Conservation (phyloP, 2,329 filamentous ascomycete species). For the Stagonosporopsis rhizophila region DNA sequence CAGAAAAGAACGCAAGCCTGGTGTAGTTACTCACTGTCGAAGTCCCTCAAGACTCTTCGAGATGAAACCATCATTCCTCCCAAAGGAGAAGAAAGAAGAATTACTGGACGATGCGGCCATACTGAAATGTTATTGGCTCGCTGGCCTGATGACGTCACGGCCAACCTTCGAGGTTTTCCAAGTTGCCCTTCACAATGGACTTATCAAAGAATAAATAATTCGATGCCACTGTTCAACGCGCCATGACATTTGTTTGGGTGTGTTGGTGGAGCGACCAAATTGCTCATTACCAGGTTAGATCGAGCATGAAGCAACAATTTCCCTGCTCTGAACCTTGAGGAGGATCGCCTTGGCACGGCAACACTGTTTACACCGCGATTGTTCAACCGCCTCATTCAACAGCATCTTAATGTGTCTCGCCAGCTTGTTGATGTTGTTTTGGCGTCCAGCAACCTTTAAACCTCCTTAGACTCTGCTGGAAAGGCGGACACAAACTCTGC, state of each 20-base stretch:
- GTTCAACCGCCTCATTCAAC: conserved; percentile 6
- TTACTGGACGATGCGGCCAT: conserved; percentile 36
- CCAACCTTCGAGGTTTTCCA: neutral
- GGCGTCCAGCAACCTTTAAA: neutral
- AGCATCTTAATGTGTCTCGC: neutral
- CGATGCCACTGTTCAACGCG: neutral
- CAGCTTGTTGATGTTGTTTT: neutral
- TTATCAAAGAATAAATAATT: neutral
- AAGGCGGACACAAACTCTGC: neutral
- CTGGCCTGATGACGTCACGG: conserved; percentile 37
- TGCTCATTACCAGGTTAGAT: conserved; percentile 8
- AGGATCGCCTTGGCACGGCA: conserved; percentile 39
- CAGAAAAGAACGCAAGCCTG: neutral
- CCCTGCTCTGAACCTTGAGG: conserved; percentile 41
- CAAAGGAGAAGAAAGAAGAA: conserved; percentile 46
- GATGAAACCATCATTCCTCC: conserved; percentile 42
- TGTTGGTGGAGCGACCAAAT: conserved; percentile 19
- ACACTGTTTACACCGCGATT: conserved; percentile 19
- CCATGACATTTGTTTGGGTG: neutral
- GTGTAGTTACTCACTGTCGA: conserved; percentile 29
- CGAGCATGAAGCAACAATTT: conserved; percentile 21
- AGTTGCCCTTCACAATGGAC: neutral
- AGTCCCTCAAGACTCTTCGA: conserved; percentile 42
- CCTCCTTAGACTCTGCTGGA: neutral
- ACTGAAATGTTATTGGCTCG: conserved; percentile 36